phyloP scores from a whole-genome alignment of 805 yeast genomes.

The Metschnikowia vanudenii region DNA sequence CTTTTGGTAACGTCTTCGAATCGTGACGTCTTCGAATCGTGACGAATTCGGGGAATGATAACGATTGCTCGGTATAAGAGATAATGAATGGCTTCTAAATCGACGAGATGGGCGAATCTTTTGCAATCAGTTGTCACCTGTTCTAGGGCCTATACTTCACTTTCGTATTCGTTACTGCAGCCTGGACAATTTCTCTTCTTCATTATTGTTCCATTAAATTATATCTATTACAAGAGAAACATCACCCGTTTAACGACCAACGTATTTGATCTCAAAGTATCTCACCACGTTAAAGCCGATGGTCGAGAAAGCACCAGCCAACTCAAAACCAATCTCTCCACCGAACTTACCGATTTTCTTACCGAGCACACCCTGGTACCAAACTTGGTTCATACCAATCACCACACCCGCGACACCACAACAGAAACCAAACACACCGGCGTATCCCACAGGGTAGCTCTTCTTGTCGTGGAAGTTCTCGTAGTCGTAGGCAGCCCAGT shows the following conservation, averaged over 20 bases:
- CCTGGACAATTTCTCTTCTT: no score
- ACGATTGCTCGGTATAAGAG: no score
- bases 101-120: no score
- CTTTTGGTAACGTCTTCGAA: no score
- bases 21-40: no score
- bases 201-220: no score
- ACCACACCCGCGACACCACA: conserved; percentile 86
- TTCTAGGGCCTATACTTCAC: no score
- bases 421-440: conserved; percentile 76
- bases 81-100: no score
- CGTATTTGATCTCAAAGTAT: conserved; percentile 64
- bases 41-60: no score
- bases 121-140: no score
- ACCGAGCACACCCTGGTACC: conserved; percentile 77
- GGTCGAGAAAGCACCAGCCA: conserved; percentile 66
- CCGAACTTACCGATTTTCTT: conserved; percentile 60
- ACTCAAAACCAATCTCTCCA: conserved; percentile 86
- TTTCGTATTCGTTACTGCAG: no score
- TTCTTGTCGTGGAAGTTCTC: conserved; percentile 57
- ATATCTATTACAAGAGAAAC: no score
- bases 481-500: conserved; percentile 58
- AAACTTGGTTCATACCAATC: conserved; percentile 81
- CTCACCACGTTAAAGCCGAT: conserved; percentile 57
- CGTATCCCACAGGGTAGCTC: conserved; percentile 69
- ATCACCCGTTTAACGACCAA: conserved; percentile 43